Base-by-base conservation (phyloP, 371 early-diverging fungal species). In the Umbelopsis sp. region DNA sequence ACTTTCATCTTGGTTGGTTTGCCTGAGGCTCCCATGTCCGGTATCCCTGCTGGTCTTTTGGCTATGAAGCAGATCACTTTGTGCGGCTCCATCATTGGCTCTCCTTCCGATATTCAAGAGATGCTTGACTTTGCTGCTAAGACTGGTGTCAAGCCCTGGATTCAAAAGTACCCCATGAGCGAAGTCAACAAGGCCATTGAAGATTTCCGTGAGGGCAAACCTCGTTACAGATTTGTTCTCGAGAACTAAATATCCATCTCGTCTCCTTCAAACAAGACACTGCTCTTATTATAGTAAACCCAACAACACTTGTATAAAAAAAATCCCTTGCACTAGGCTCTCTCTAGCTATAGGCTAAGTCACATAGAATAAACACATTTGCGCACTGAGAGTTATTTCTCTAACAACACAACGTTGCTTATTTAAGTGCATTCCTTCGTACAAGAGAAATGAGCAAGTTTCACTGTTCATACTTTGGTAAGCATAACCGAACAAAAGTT, bases 101-200 rank as follows among this genome's bases (percentile, higher is more conserved):
- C 86, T 14, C 80, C 76, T 25, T 57, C 74, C 1, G 75, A 74
- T 3, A 79, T 92, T 41, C 70, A 79, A 52, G 89, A 89, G 52
- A 91, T 90, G 84, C 79, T 96, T 12, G 80, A 86, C 32, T 90
- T 93, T 78, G 91, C 93, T 3, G 86, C 83, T 64, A 72, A 87
- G 70, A 80, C 86, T 50, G 73, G 82, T 51, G 86, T 93, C 63
- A 71, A 79, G 51, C 91, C 92, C 16, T 86, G 86, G 82, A 83
- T 93, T 63, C 84, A 92, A 74, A 79, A 79, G 72, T 76, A 86
- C 67, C 79, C 86, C 29, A 88, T 93, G 81, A 73, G 67, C 41
- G 71, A 90, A 18, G 80, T 82, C 65, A 92, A 92, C 70, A 78
- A 81, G 22, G 91, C 88, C 41, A 76, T 92, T 57, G 76, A 80